Evolutionary conservation across 176 grass and related monocot species (phyloP), one percentile per base, ranked within the genome.

Genomic region (Cenchrus americanus): DNA sequence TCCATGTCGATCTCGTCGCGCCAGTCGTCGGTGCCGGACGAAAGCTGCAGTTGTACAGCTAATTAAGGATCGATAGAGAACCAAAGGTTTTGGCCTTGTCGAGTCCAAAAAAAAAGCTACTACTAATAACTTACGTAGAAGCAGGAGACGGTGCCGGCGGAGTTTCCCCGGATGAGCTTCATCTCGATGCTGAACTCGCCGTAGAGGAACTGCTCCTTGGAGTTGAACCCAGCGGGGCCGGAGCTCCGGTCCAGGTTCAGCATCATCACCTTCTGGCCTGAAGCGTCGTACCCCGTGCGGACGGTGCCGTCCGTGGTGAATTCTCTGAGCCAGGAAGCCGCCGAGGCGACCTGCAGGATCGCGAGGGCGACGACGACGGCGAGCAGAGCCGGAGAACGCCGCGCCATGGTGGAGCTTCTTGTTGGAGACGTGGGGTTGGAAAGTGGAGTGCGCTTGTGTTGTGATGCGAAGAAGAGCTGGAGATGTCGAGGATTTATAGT

Each of bases 161-260:
- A 77, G 74, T 77, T 60, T 0, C 74, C 74, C 0, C 0, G 34
- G 54, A 61, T 77, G 74, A 77, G 74, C 74, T 77, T 77, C 74
- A 77, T 77, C 54, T 77, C 53, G 54, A 77, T 8, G 74, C 74
- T 77, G 54, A 77, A 77, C 74, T 77, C 78, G 34, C 78, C 78
- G 50, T 81, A 81, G 49, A 69, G 62, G 50, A 8, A 81, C 78
- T 69, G 48, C 21, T 81, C 21, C 78, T 81, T 81, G 64, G 78
- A 81, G 49, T 69, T 67, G 50, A 81, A 69, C 4, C 64, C 78
- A 17, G 78, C 62, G 14, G 71, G 23, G 30, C 78, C 78, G 0
- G 78, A 81, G 42, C 49, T 32, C 30, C 11, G 64, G 78, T 81
- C 65, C 7, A 81, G 78, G 49, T n/a, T 69, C 64, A 81, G 78